Evolutionary conservation across 2,329 filamentous ascomycete genomes (phyloP).

Genomic region (Cordyceps fumosorosea): DNA sequence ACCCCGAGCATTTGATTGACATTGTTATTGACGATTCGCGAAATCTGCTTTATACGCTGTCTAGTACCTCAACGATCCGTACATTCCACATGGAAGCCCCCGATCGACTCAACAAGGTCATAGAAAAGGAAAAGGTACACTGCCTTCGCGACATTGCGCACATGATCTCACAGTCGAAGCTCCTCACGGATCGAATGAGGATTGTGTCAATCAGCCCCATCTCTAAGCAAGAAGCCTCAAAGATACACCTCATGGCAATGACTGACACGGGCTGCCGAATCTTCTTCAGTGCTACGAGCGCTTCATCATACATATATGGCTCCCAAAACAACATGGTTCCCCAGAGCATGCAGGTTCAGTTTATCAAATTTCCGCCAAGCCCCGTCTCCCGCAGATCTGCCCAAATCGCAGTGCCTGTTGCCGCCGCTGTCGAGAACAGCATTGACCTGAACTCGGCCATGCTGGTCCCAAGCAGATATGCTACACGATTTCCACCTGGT

Average conservation of each 20-base stretch:
- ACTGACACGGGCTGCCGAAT: conserved; percentile 87
- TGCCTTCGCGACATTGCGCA: conserved; percentile 72
- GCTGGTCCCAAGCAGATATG: conserved; percentile 44
- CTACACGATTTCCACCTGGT: conserved; percentile 69
- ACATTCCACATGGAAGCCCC: conserved; percentile 78
- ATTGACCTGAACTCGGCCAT: conserved; percentile 43
- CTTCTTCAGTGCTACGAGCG: conserved; percentile 83
- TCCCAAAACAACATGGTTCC: conserved; percentile 60
- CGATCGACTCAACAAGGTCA: conserved; percentile 55
- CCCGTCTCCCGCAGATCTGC: conserved; percentile 23
- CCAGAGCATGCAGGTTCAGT: conserved; percentile 95
- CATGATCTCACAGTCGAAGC: conserved; percentile 67
- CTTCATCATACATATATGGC: conserved; percentile 58
- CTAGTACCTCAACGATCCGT: conserved; percentile 78
- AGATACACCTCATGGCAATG: conserved; percentile 82
- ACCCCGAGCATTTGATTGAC: conserved; percentile 61
- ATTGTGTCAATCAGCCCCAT: conserved; percentile 87
- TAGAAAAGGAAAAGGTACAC: conserved; percentile 57
- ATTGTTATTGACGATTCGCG: conserved; percentile 86
- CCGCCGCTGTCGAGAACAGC: conserved; percentile 27
- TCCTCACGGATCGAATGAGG: conserved; percentile 62
- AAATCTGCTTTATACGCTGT: conserved; percentile 85
- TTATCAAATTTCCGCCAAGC: conserved; percentile 84
- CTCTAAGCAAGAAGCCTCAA: conserved; percentile 67
- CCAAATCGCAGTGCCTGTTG: conserved; percentile 19